Conservation (phyloP, 306 rosid species). For the Sicyos baderoa region DNA sequence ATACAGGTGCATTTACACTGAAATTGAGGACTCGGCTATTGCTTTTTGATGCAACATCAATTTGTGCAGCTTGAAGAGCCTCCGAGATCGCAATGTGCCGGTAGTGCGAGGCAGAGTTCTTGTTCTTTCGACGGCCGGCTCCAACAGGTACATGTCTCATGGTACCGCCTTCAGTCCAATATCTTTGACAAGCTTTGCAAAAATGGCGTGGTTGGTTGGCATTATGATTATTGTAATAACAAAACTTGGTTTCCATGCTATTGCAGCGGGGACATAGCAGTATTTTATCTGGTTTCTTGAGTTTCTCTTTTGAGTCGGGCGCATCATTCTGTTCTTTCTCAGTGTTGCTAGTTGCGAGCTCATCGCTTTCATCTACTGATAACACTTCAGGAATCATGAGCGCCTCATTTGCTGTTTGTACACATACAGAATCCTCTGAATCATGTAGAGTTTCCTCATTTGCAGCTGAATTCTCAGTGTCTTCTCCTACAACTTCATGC, state of each 20-base stretch:
- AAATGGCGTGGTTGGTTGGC: constrained; percentile 84
- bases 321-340: constrained; percentile 45
- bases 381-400: constrained; percentile 45
- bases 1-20: constrained; percentile 44
- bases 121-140: no score
- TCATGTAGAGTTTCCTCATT: constrained; percentile 31
- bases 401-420: constrained; percentile 24
- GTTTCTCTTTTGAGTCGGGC: constrained; percentile 45
- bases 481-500: constrained; percentile 38
- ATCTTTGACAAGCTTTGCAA: constrained; percentile 92
- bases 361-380: constrained; percentile 36
- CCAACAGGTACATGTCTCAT: constrained; percentile 92
- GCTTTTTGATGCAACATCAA: constrained; percentile 35
- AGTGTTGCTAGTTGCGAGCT: constrained; percentile 26
- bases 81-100: constrained; percentile 61
- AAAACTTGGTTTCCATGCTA: constrained; percentile 91
- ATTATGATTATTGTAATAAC: constrained; percentile 86
- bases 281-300: constrained; percentile 82
- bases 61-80: constrained; percentile 61
- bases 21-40: constrained; percentile 68
- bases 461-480: constrained; percentile 23
- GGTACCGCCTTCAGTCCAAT: constrained; percentile 92
- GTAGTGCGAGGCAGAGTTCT: constrained; percentile 57
- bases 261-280: constrained; percentile 88
- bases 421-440: constrained; percentile 31